Evolutionary conservation across 140 eudicot species (phyloP).

Genomic region (Flaveria floridana): DNA sequence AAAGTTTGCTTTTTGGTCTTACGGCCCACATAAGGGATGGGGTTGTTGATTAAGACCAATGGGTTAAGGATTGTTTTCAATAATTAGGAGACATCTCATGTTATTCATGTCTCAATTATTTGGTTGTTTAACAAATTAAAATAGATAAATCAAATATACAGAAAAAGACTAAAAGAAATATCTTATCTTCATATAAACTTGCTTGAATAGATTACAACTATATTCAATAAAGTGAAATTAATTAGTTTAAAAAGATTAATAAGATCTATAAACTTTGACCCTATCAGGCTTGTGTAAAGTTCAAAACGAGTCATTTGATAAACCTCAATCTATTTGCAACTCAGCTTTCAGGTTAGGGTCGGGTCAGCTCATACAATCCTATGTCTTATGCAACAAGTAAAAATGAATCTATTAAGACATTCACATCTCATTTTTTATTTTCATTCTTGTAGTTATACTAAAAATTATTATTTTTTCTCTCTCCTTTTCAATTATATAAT

Average conservation of each 20-base stretch:
- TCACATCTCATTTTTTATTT: no score
- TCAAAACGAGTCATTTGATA: no score
- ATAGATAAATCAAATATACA: not conserved
- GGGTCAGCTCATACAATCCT: no score
- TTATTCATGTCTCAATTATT: constrained; percentile 38
- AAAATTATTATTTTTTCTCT: no score
- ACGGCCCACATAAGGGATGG: constrained; percentile 28
- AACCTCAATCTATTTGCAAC: no score
- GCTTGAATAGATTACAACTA: not conserved
- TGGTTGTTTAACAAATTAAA: not conserved
- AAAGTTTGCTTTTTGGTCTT: constrained; percentile 20
- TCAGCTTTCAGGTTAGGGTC: no score
- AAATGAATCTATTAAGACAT: no score
- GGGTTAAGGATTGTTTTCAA: constrained; percentile 25
- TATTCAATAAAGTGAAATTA: not conserved
- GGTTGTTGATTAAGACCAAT: constrained; percentile 17
- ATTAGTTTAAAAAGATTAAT: not conserved
- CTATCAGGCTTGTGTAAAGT: no score
- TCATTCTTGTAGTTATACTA: no score
- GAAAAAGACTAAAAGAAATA: not conserved
- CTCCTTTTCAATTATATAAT: no score
- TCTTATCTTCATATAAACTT: not conserved
- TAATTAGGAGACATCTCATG: constrained; percentile 34
- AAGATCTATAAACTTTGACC: no score
- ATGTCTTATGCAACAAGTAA: no score